phyloP scores from a whole-genome alignment of 768 basidiomycete species.

The Lepiota brunneoincarnata region DNA sequence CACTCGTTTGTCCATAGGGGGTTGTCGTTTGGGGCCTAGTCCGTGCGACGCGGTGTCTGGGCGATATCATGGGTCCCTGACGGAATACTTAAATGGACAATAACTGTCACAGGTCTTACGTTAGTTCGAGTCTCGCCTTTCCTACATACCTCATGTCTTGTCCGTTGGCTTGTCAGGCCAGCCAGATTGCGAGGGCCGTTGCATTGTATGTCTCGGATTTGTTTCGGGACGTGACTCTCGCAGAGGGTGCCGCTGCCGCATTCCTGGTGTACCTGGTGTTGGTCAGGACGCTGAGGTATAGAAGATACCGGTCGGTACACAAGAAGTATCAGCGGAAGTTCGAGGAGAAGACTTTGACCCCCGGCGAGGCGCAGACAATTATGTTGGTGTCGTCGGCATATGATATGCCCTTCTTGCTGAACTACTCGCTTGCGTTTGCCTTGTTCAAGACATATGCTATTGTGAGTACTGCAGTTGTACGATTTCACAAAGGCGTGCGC shows the following conservation, averaged over 20 bases:
- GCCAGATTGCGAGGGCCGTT: background rate
- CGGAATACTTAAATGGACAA: no score
- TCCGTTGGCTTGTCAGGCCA: background rate
- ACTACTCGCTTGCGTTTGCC: constrained; percentile 42
- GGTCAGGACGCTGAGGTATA: constrained; percentile 39
- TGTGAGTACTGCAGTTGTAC: constrained; percentile 26
- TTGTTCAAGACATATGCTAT: constrained; percentile 53
- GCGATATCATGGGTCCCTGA: no score
- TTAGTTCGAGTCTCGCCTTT: background rate
- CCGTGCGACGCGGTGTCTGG: no score
- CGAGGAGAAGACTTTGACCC: constrained; percentile 33
- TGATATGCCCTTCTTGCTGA: constrained; percentile 44
- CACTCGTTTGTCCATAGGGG: no score
- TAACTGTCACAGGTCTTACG: no score
- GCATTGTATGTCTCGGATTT: background rate
- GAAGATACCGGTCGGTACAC: constrained; percentile 40
- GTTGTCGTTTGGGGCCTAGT: no score
- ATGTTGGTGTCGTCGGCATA: constrained; percentile 30
- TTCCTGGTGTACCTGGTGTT: constrained; percentile 22
- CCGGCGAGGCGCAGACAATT: constrained; percentile 45
- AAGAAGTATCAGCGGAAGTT: constrained; percentile 36
- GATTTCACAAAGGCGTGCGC: background rate
- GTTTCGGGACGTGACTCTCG: background rate
- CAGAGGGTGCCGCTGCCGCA: background rate
- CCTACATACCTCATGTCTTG: background rate